phyloP scores from a whole-genome alignment of 805 yeast species.

The Torulaspora gathmanii region DNA sequence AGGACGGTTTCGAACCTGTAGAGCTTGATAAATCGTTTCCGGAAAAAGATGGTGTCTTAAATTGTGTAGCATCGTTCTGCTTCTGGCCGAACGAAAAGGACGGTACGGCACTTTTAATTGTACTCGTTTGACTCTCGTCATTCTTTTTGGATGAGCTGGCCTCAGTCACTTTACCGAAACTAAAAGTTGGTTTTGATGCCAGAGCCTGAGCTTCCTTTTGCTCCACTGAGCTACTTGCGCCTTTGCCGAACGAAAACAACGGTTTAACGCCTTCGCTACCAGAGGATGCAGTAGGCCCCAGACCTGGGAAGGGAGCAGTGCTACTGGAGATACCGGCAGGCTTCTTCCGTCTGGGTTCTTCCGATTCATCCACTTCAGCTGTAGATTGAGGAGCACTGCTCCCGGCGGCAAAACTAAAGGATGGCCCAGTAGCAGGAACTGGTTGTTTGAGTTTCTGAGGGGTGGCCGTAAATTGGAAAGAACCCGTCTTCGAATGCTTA shows the following conservation, averaged over 20 bases:
- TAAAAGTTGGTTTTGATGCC: constrained; percentile 10
- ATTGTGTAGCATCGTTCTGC: not conserved
- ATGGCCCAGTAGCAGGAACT: not conserved
- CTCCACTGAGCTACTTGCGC: not conserved
- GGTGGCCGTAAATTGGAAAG: not conserved
- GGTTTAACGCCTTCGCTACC: constrained; percentile 1
- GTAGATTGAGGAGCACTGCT: not conserved
- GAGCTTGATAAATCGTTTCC: not conserved
- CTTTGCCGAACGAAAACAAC: constrained; percentile 6
- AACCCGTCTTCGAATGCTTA: not conserved
- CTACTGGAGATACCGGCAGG: not conserved
- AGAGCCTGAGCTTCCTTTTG: not conserved
- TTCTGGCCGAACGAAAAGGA: constrained; percentile 14
- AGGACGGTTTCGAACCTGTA: not conserved
- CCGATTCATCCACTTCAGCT: constrained; percentile 6
- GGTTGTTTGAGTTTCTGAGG: not conserved
- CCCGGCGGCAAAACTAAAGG: not conserved
- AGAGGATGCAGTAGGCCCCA: not conserved
- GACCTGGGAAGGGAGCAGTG: not conserved
- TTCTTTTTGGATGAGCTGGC: not conserved
- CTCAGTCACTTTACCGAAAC: constrained; percentile 9
- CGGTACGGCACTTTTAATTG: constrained; percentile 1
- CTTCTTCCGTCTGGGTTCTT: constrained; percentile 10
- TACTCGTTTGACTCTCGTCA: not conserved
- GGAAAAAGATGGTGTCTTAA: not conserved